Conservation (phyloP, 257 asterid genomes). For the Nicotiana paniculata region DNA sequence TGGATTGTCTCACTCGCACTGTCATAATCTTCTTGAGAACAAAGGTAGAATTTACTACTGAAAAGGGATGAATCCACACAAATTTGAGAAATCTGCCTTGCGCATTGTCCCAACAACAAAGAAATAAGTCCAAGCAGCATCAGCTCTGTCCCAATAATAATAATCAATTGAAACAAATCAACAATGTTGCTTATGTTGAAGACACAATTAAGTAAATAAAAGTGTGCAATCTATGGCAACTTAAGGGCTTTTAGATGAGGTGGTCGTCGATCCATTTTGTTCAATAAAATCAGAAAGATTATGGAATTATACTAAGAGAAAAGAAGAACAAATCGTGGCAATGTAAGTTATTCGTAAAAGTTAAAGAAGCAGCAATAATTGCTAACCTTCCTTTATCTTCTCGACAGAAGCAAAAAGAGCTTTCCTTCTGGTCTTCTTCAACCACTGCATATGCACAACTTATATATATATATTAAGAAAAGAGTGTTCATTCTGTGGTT, state of each 20-base stretch:
- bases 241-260: too few relatives aligned
- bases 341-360: too few relatives aligned
- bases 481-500: background rate
- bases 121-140: slow-evolving; percentile 94
- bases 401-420: slow-evolving; percentile 78
- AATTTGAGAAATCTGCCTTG: slow-evolving; percentile 69
- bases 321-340: background rate
- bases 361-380: background rate
- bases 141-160: slow-evolving; percentile 42
- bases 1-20: slow-evolving; percentile 21
- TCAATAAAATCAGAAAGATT: background rate
- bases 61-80: slow-evolving; percentile 79
- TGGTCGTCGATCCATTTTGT: background rate
- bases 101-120: slow-evolving; percentile 82
- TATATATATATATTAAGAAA: background rate
- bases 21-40: slow-evolving; percentile 60
- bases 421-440: slow-evolving; percentile 80
- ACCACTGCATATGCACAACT: slow-evolving; percentile 47
- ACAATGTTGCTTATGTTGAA: too few relatives aligned
- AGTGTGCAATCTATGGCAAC: background rate
- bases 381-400: slow-evolving; percentile 72
- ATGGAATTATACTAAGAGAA: background rate
- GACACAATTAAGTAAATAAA: background rate
- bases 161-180: background rate
- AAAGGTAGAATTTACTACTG: slow-evolving; percentile 64